These are phyloP conservation scores for Eucalyptus marginata DNA, from an alignment of 345 rosid genomes.

Conservation along the genomic window DNA sequence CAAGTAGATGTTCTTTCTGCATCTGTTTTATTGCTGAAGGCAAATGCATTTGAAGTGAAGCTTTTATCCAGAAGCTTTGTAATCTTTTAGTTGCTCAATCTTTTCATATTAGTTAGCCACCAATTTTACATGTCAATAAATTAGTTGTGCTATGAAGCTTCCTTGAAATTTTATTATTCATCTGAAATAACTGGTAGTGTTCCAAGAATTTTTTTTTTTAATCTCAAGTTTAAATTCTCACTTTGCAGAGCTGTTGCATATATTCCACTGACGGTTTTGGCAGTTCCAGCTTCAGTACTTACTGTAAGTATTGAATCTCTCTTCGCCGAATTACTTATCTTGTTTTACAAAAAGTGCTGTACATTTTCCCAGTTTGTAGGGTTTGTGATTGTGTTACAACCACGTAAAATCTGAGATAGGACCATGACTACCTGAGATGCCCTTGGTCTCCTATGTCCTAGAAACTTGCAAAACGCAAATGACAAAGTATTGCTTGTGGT, in stretches of 20 bases:
- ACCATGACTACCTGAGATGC: not conserved
- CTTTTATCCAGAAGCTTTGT: not conserved
- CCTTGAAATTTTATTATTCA: not conserved
- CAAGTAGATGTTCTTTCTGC: not conserved
- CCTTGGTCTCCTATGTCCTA: not conserved
- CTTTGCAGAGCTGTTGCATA: conserved; percentile 83
- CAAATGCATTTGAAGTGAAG: not conserved
- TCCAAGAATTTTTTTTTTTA: not conserved
- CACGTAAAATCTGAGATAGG: not conserved
- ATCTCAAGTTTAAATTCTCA: not conserved
- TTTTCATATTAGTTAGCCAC: not conserved
- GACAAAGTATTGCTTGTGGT: not conserved
- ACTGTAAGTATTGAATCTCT: conserved; percentile 45
- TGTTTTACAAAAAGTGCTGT: not conserved
- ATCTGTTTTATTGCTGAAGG: not conserved
- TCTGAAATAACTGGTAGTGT: not conserved
- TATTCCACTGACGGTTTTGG: conserved; percentile 89
- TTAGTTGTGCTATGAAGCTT: not conserved
- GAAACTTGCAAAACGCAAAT: not conserved
- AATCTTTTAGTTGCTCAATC: not conserved
- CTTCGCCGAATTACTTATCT: not conserved
- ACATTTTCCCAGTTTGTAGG: not conserved
- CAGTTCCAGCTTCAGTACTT: conserved; percentile 97
- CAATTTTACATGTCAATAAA: not conserved
- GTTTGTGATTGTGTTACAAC: not conserved